Evolutionary conservation across 2,329 filamentous ascomycete genomes (phyloP).

Genomic region (Neopestalotiopsis sp.): DNA sequence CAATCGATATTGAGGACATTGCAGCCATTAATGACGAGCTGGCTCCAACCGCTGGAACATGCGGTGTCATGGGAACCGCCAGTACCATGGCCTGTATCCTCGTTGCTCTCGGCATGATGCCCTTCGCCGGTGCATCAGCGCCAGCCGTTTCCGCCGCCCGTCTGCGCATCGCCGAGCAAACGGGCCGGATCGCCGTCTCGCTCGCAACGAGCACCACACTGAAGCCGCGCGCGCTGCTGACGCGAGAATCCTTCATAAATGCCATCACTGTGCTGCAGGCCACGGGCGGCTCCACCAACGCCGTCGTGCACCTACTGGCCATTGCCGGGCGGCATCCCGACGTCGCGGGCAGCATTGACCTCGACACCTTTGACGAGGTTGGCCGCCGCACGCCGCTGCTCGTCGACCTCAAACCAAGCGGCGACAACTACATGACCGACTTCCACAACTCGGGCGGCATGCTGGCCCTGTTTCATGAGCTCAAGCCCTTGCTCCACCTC

Average conservation of each 20-base stretch:
- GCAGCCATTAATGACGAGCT: constrained; percentile 73
- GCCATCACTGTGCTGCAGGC: constrained; percentile 87
- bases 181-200: constrained; percentile 70
- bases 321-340: constrained; percentile 77
- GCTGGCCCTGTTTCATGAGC: constrained; percentile 77
- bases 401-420: constrained; percentile 84
- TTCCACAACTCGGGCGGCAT: constrained; percentile 90
- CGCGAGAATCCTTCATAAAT: constrained; percentile 80
- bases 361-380: constrained; percentile 81
- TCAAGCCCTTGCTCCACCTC: constrained; percentile 79
- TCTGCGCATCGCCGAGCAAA: constrained; percentile 80
- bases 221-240: constrained; percentile 72
- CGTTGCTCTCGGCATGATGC: constrained; percentile 80
- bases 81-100: constrained; percentile 89
- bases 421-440: constrained; percentile 88
- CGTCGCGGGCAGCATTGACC: constrained; percentile 66
- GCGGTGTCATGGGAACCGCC: constrained; percentile 90
- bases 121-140: constrained; percentile 78
- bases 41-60: constrained; percentile 78
- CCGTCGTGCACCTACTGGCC: constrained; percentile 84
- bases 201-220: constrained; percentile 68
- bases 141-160: constrained; percentile 80
- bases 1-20: constrained; percentile 75
- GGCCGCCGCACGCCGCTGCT: constrained; percentile 80
- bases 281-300: constrained; percentile 85